Conservation (phyloP, 1,284 basidiomycete genomes). For the Cutaneotrichosporon arboriforme region DNA sequence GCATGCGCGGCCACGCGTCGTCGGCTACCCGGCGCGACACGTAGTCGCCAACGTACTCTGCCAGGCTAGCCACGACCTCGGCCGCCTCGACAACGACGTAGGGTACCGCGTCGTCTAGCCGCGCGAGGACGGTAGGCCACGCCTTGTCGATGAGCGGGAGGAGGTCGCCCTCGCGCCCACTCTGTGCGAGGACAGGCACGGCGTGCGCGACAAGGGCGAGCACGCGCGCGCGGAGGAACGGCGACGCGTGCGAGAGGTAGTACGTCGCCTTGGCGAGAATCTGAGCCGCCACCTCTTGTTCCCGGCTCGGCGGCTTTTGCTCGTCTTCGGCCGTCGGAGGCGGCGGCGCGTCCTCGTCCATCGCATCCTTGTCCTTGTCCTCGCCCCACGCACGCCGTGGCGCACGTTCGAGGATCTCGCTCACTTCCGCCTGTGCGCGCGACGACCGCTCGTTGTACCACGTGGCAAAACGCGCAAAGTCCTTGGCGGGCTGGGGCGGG, state of each 20-base stretch:
- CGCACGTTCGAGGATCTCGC: constrained; percentile 57
- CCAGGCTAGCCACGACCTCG: constrained; percentile 62
- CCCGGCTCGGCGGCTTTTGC: constrained; percentile 59
- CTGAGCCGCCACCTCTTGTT: constrained; percentile 68
- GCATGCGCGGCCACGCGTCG: constrained; percentile 81
- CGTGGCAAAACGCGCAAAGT: constrained; percentile 53
- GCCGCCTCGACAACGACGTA: constrained; percentile 73
- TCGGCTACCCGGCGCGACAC: constrained; percentile 78
- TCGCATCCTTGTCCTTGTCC: constrained; percentile 12
- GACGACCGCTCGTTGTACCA: constrained; percentile 61
- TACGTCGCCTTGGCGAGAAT: constrained; percentile 79
- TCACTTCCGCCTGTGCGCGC: constrained; percentile 35
- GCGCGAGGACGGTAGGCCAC: constrained; percentile 83
- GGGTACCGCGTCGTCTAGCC: constrained; percentile 64
- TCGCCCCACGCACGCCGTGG: constrained; percentile 52
- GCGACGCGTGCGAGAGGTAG: constrained; percentile 80
- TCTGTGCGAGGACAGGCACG: constrained; percentile 61
- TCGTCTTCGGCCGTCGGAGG: constrained; percentile 49
- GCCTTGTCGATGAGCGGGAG: constrained; percentile 75
- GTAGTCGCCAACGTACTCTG: constrained; percentile 66
- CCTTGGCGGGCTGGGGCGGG: constrained; percentile 34
- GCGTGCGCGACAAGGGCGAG: constrained; percentile 66
- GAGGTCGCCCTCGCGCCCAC: constrained; percentile 58
- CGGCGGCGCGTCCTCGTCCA: constrained; percentile 15
- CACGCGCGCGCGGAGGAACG: constrained; percentile 74